Evolutionary conservation across 2,329 filamentous ascomycete species (phyloP).

Genomic region (Cladosporium velox): DNA sequence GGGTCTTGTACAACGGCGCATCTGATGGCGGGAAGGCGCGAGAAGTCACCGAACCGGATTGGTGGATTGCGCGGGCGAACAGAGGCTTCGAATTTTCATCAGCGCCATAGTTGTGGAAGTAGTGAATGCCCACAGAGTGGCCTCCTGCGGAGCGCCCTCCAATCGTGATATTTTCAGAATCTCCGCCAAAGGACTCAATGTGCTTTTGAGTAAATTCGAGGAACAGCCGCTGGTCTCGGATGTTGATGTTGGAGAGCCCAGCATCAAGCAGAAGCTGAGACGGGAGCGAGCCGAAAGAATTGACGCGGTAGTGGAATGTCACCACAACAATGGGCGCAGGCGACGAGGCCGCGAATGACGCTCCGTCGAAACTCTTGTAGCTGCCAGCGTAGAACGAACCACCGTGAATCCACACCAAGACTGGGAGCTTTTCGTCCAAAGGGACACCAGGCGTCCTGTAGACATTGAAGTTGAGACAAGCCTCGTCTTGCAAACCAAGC

Average conservation of each 20-base stretch:
- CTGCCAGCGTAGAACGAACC: slow-evolving; percentile 55
- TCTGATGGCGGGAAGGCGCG: slow-evolving; percentile 47
- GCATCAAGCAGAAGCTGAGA: slow-evolving; percentile 34
- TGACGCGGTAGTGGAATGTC: slow-evolving; percentile 62
- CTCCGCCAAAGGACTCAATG: slow-evolving; percentile 62
- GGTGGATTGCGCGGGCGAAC: slow-evolving; percentile 51
- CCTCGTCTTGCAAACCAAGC: slow-evolving; percentile 42
- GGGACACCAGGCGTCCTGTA: slow-evolving; percentile 44
- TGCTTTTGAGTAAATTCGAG: slow-evolving; percentile 46
- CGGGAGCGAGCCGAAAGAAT: slow-evolving; percentile 13
- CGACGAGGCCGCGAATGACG: slow-evolving; percentile 60
- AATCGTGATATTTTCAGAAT: slow-evolving; percentile 75
- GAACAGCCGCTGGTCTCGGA: slow-evolving; percentile 23
- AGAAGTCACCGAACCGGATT: slow-evolving; percentile 51
- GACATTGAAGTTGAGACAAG: slow-evolving; percentile 63
- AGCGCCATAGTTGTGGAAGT: slow-evolving; percentile 58
- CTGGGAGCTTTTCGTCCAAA: slow-evolving; percentile 50
- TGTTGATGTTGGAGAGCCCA: slow-evolving; percentile 41
- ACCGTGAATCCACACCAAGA: slow-evolving; percentile 63
- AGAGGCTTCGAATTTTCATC: slow-evolving; percentile 38
- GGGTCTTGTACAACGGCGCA: slow-evolving; percentile 44
- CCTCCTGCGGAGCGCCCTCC: slow-evolving; percentile 67
- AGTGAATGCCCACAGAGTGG: slow-evolving; percentile 54
- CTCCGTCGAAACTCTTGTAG: slow-evolving; percentile 59
- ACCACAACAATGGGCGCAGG: slow-evolving; percentile 55